Base-by-base conservation (phyloP, 2,329 filamentous ascomycete species). In the Cladosporium phlei region DNA sequence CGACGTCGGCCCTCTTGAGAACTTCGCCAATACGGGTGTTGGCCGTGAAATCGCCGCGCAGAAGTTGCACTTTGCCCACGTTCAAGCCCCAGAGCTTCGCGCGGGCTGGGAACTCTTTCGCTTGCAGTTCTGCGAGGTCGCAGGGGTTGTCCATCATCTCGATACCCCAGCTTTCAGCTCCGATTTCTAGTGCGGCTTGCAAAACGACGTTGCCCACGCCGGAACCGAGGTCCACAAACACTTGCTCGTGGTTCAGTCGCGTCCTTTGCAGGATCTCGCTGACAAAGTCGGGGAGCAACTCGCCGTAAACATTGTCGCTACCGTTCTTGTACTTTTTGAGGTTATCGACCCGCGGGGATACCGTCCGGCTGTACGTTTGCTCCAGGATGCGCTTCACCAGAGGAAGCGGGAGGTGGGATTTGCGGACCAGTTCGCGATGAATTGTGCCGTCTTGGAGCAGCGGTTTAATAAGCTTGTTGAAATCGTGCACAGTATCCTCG, bases 161-260 rank as follows among this genome's bases (percentile, higher is more conserved):
- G 59, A 91, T 95, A 21, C 93, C 93, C 84, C 89, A 96, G 66
- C 86, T 91, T 63, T 95, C 88, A 65, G 89, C 95, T 14, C 93
- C 93, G 43, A 91, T 82, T 66, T 98, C 88, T 16, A 98, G 77
- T 0, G 93, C 93, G 2, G 91, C 89, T 66, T 98, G 93, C 40
- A 98, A 73, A 20, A 93, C 89, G 2, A 97, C 91, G 62, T 97
- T 98, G 38, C 91, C 93, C 12, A 97, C 93, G 22, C 93, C 93
- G 2, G 91, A 97, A 38, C 93, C 93, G 11, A 98, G 77, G 62
- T 98, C 93, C 50, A 98, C 83, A 64, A 98, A 97, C 28, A 94
- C 81, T 57, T 94, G 86, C 39, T 83, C 79, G 0, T 87, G 91
- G 50, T 80, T 89, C 65, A 97, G 80, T 34, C 80, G 75, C 3